Evolutionary conservation across 352 stramenopile genomes (phyloP).

Genomic region (Phytophthora nicotianae): DNA sequence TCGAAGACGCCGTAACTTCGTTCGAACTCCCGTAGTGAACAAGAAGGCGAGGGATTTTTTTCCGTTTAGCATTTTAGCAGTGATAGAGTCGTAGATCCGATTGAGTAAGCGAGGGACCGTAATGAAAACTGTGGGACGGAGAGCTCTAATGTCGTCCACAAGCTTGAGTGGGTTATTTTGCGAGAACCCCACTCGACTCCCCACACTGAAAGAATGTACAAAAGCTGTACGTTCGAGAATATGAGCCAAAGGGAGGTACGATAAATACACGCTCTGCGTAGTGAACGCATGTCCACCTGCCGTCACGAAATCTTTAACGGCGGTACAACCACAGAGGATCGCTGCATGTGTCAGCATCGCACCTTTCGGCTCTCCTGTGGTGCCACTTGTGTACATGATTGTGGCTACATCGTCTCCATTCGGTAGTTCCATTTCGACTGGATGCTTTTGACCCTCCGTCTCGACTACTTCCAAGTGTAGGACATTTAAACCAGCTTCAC

Average conservation of each 20-base stretch:
- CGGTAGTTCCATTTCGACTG: conserved; percentile 37
- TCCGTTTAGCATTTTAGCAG: conserved; percentile 56
- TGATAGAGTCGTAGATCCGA: conserved; percentile 96
- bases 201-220: conserved; percentile 64
- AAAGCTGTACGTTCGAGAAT: conserved; percentile 93
- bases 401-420: conserved; percentile 85
- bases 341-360: conserved; percentile 94
- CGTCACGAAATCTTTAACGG: conserved; percentile 37
- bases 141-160: conserved; percentile 91
- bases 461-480: conserved; percentile 49
- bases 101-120: conserved; percentile 96
- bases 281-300: conserved; percentile 35
- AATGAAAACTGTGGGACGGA: conserved; percentile 92
- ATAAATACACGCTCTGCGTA: conserved; percentile 90
- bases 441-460: conserved; percentile 39
- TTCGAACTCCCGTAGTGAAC: conserved; percentile 82
- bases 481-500: conserved; percentile 43
- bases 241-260: conserved; percentile 96
- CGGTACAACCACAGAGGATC: conserved; percentile 41
- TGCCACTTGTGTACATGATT: conserved; percentile 96
- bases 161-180: conserved; percentile 90
- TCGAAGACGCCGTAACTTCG: conserved; percentile 66
- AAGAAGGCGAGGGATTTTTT: conserved; percentile 79
- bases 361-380: conserved; percentile 96
- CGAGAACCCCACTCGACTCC: conserved; percentile 93